These are phyloP conservation scores for Trifolium fragiferum DNA, from an alignment of 306 rosid species.

Conservation along the genomic window DNA sequence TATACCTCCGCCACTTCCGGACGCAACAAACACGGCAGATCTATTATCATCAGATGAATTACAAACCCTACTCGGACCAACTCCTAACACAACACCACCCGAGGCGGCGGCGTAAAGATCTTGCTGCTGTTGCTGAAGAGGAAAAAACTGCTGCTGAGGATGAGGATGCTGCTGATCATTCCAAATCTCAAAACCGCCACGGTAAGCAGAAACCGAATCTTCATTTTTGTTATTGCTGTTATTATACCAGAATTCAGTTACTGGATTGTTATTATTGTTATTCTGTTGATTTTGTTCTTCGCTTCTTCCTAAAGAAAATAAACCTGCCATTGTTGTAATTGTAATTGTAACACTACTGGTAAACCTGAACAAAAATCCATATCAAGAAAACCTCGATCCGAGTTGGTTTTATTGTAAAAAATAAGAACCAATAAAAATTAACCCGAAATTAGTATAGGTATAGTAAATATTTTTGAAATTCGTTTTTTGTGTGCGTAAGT, in stretches of 20 bases:
- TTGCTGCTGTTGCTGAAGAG: constrained; percentile 53
- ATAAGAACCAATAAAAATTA: constrained; percentile 12
- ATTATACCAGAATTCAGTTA: constrained; percentile 62
- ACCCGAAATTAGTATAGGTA: not conserved
- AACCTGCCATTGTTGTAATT: constrained; percentile 77
- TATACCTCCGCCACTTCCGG: constrained; percentile 65
- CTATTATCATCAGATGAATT: constrained; percentile 51
- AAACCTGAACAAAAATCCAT: constrained; percentile 74
- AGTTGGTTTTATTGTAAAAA: not conserved
- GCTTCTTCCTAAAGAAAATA: constrained; percentile 79
- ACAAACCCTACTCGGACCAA: constrained; percentile 61
- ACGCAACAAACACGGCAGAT: constrained; percentile 31
- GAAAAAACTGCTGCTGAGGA: constrained; percentile 61
- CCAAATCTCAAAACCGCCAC: constrained; percentile 82
- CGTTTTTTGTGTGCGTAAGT: constrained; percentile 14
- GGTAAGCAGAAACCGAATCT: constrained; percentile 55
- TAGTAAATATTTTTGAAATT: not conserved
- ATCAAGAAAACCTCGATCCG: constrained; percentile 55
- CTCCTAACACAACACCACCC: constrained; percentile 58
- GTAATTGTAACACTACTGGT: not conserved
- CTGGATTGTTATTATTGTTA: constrained; percentile 30
- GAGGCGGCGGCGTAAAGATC: constrained; percentile 73
- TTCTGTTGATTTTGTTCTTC: not conserved
- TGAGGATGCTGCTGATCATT: constrained; percentile 69
- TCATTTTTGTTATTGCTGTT: constrained; percentile 46